phyloP scores from a whole-genome alignment of 2,329 filamentous ascomycete species.

The Arthrinium phaeospermum region DNA sequence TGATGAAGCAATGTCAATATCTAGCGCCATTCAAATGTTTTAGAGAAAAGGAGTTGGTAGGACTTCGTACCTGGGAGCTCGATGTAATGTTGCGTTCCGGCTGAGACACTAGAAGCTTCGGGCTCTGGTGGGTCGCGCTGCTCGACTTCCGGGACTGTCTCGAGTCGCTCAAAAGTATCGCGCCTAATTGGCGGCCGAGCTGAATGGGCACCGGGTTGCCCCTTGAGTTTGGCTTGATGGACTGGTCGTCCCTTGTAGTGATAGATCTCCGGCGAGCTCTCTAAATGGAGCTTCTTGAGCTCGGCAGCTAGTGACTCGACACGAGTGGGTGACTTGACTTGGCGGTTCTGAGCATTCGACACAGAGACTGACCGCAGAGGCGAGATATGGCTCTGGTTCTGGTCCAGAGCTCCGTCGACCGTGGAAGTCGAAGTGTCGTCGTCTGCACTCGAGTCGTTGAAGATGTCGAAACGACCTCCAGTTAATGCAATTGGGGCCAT shows the following conservation, averaged over 20 bases:
- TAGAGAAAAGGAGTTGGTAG: neutral
- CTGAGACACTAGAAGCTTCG: slow-evolving; percentile 26
- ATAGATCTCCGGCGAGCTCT: slow-evolving; percentile 26
- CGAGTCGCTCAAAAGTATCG: slow-evolving; percentile 38
- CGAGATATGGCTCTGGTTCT: slow-evolving; percentile 25
- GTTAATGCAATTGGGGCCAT: slow-evolving; percentile 28
- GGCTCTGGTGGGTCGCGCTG: slow-evolving; percentile 27
- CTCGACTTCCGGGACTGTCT: slow-evolving; percentile 38
- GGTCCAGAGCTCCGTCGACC: slow-evolving; percentile 19
- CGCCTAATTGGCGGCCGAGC: slow-evolving; percentile 32
- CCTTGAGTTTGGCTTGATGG: slow-evolving; percentile 27
- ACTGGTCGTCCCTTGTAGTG: slow-evolving; percentile 25
- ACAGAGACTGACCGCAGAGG: slow-evolving; percentile 38
- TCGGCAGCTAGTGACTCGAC: slow-evolving; percentile 41
- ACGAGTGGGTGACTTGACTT: slow-evolving; percentile 28
- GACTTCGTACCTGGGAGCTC: slow-evolving; percentile 35
- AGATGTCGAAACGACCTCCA: slow-evolving; percentile 32
- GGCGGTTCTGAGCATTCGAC: slow-evolving; percentile 37
- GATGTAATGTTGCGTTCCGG: slow-evolving; percentile 28
- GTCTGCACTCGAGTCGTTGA: slow-evolving; percentile 32
- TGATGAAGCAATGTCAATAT: slow-evolving; percentile 1
- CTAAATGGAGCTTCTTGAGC: slow-evolving; percentile 40
- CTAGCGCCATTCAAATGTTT: neutral
- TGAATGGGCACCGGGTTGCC: slow-evolving; percentile 30
- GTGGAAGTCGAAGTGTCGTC: slow-evolving; percentile 30